These are phyloP conservation scores for Metschnikowia sp. DNA, from an alignment of 805 yeast genomes.

Conservation along the genomic window DNA sequence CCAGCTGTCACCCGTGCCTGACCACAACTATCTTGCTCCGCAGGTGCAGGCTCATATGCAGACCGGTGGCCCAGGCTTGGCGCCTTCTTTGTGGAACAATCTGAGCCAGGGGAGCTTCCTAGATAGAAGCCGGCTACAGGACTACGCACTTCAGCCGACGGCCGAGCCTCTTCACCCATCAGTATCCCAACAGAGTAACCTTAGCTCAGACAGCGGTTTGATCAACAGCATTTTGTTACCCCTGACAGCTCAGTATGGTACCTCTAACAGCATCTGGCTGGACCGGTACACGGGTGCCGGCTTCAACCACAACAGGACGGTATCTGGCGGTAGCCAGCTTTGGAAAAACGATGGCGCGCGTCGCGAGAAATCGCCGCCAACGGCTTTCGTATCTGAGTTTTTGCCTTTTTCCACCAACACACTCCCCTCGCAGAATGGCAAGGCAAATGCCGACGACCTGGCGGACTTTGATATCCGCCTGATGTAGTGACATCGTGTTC, in stretches of 20 bases:
- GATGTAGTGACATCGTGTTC: neutral
- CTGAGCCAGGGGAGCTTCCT: slow-evolving; percentile 12
- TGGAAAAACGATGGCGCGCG: slow-evolving; percentile 14
- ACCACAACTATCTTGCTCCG: slow-evolving; percentile 2
- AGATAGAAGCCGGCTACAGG: slow-evolving; percentile 11
- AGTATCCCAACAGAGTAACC: slow-evolving; percentile 7
- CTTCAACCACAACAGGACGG: slow-evolving; percentile 13
- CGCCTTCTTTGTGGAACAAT: slow-evolving; percentile 11
- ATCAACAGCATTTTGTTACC: slow-evolving; percentile 12
- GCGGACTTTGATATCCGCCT: slow-evolving; percentile 7
- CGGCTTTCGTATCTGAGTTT: slow-evolving; percentile 12
- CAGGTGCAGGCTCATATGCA: neutral
- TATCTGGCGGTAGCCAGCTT: slow-evolving; percentile 12
- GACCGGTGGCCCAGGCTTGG: neutral
- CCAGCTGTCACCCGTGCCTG: slow-evolving; percentile 3
- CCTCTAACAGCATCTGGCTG: slow-evolving; percentile 18
- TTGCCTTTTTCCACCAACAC: slow-evolving; percentile 14
- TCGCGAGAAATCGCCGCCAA: slow-evolving; percentile 10
- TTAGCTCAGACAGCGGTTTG: slow-evolving; percentile 9
- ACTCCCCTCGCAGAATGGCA: slow-evolving; percentile 5
- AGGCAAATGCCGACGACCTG: neutral
- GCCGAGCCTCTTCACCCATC: slow-evolving; percentile 12
- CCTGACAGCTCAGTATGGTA: slow-evolving; percentile 3
- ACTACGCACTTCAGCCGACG: slow-evolving; percentile 6
- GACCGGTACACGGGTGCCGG: slow-evolving; percentile 8